Conservation (phyloP, 2,329 filamentous ascomycete species). For the Epicoccum sorghinum region DNA sequence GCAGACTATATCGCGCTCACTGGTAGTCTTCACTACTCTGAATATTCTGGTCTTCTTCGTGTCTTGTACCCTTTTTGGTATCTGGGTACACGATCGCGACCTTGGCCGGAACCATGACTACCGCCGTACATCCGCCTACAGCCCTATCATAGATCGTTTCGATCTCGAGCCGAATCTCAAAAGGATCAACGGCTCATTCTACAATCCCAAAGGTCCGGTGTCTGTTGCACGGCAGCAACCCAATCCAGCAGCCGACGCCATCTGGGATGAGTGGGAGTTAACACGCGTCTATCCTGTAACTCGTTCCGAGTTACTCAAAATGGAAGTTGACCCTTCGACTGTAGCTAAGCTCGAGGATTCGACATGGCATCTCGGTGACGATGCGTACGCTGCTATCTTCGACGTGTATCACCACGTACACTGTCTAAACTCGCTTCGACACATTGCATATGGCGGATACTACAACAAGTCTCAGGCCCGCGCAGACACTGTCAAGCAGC, state of each 20-base stretch:
- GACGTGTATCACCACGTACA: constrained; percentile 24
- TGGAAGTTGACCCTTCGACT: constrained; percentile 15
- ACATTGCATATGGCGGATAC: constrained; percentile 17
- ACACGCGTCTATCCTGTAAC: constrained; percentile 19
- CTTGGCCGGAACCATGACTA: constrained; percentile 11
- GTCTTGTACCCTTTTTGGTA: no score
- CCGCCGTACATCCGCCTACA: constrained; percentile 10
- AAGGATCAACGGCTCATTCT: constrained; percentile 12
- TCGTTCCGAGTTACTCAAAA: constrained; percentile 6
- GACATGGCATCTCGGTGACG: constrained; percentile 16
- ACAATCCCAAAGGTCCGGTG: background rate
- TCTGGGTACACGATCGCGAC: background rate
- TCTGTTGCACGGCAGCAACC: constrained; percentile 12
- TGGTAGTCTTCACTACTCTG: no score
- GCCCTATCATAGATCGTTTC: constrained; percentile 12
- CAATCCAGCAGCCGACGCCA: constrained; percentile 14
- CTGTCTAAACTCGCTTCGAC: constrained; percentile 20
- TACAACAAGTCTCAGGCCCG: constrained; percentile 17
- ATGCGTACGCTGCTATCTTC: constrained; percentile 20
- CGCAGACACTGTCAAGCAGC: constrained; percentile 14
- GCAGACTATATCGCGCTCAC: no score
- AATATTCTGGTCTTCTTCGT: no score
- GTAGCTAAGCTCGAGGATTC: constrained; percentile 14
- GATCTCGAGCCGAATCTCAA: constrained; percentile 2
- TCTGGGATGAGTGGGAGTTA: constrained; percentile 22